Percentiles rank a stretch among this genome's conserved stretches.
These are phyloP conservation scores for Ogataea angusta DNA, from an alignment of 805 yeast genomes.

Conservation along the genomic window DNA sequence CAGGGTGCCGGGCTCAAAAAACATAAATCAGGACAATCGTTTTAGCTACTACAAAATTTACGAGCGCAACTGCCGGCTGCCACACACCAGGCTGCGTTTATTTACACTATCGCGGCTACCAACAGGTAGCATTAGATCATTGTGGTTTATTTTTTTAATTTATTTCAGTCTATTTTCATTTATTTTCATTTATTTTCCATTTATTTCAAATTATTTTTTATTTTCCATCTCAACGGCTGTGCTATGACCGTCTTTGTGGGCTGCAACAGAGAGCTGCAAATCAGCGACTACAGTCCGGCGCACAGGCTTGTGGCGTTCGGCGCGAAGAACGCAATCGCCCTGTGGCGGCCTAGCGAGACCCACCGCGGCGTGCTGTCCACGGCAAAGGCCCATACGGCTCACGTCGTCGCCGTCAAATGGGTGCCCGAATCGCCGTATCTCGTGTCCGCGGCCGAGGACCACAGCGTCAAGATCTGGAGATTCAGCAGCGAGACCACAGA, in stretches of 20 bases:
- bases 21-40: too few relatives aligned
- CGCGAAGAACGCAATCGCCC: conserved; percentile 60
- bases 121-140: too few relatives aligned
- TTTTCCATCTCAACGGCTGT: conserved; percentile 7
- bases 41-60: too few relatives aligned
- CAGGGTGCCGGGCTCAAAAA: too few relatives aligned
- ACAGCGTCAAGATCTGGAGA: conserved; percentile 59
- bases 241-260: conserved; percentile 56
- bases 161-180: too few relatives aligned
- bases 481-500: conserved; percentile 19
- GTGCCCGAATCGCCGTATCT: conserved; percentile 43
- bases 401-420: conserved; percentile 66
- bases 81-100: too few relatives aligned
- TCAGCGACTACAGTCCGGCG: conserved; percentile 46
- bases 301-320: conserved; percentile 61
- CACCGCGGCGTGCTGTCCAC: conserved; percentile 50
- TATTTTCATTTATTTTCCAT: background rate
- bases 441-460: conserved; percentile 69
- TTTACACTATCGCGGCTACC: too few relatives aligned
- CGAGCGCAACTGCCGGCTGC: too few relatives aligned
- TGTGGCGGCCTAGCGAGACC: conserved; percentile 28
- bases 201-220: background rate
- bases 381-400: conserved; percentile 57
- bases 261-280: conserved; percentile 64
- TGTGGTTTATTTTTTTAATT: too few relatives aligned